These are phyloP conservation scores for Prillingera fragicola DNA, from an alignment of 1,284 basidiomycete species.

Conservation along the genomic window DNA sequence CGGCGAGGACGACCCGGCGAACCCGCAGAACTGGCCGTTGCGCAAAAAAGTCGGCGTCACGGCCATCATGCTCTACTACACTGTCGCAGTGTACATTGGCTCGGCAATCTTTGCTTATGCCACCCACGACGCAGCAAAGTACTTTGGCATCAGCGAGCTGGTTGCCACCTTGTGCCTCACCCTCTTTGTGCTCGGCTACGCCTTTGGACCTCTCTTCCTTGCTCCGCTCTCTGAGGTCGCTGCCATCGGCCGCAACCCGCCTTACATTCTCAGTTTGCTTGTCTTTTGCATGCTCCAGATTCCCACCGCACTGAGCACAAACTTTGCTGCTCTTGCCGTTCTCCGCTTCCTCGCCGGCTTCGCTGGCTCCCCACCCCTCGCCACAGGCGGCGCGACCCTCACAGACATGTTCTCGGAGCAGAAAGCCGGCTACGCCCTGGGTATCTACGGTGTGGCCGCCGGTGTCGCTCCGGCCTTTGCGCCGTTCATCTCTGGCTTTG, in stretches of 20 bases:
- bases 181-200: slow-evolving; percentile 58
- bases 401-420: slow-evolving; percentile 61
- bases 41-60: slow-evolving; percentile 61
- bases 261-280: slow-evolving; percentile 40
- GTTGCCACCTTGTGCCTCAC: slow-evolving; percentile 12
- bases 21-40: slow-evolving; percentile 64
- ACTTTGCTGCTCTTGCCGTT: slow-evolving; percentile 38
- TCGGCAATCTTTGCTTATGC: slow-evolving; percentile 12
- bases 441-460: slow-evolving; percentile 55
- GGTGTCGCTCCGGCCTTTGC: slow-evolving; percentile 26
- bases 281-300: slow-evolving; percentile 43
- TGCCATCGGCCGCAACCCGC: slow-evolving; percentile 30
- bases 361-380: slow-evolving; percentile 25
- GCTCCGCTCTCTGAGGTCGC: slow-evolving; percentile 37
- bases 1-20: slow-evolving; percentile 57
- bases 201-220: slow-evolving; percentile 53
- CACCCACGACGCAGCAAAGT: slow-evolving; percentile 4
- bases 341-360: slow-evolving; percentile 35
- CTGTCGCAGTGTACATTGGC: slow-evolving; percentile 23
- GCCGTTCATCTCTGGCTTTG: slow-evolving; percentile 55
- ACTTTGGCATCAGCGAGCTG: slow-evolving; percentile 8
- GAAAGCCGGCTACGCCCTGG: slow-evolving; percentile 61
- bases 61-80: slow-evolving; percentile 56
- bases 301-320: slow-evolving; percentile 36
- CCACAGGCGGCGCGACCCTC: slow-evolving; percentile 57